A percentile compares a stretch with the other conserved stretches of the same genome.
phyloP scores from a whole-genome alignment of 257 asterid species.

The Solanum commersonii region DNA sequence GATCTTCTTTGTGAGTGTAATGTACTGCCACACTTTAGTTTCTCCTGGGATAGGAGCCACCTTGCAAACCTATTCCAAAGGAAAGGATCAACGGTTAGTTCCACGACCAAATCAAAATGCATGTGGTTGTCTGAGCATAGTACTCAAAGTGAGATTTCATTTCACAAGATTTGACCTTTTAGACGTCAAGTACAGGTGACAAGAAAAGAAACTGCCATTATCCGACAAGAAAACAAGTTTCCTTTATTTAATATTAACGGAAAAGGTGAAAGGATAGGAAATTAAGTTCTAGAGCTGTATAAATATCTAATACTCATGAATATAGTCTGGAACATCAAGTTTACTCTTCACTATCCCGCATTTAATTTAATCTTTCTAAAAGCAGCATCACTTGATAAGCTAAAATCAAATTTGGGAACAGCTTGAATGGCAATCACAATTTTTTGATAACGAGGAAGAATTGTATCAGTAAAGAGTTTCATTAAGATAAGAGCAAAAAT shows the following conservation, averaged over 20 bases:
- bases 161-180: not conserved
- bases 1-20: conserved; percentile 80
- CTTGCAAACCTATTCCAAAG: conserved; percentile 62
- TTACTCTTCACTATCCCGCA: not conserved
- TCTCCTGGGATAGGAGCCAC: conserved; percentile 99
- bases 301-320: not conserved
- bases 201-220: not conserved
- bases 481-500: not conserved
- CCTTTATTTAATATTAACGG: not conserved
- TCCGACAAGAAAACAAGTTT: not conserved
- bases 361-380: not conserved
- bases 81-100: not conserved
- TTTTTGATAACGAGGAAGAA: not conserved
- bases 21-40: conserved; percentile 98
- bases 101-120: not conserved
- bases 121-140: not conserved
- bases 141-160: not conserved
- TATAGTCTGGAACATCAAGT: not conserved
- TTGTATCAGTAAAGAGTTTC: not conserved
- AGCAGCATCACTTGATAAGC: not conserved
- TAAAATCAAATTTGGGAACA: not conserved
- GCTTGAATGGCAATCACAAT: not conserved
- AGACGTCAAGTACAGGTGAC: not conserved
- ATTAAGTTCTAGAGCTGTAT: not conserved
- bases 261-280: not conserved